A percentile compares a stretch with the other conserved stretches of the same genome.
These are phyloP conservation scores for Colletotrichum incanum DNA, from an alignment of 2,329 filamentous ascomycete species.

Conservation along the genomic window DNA sequence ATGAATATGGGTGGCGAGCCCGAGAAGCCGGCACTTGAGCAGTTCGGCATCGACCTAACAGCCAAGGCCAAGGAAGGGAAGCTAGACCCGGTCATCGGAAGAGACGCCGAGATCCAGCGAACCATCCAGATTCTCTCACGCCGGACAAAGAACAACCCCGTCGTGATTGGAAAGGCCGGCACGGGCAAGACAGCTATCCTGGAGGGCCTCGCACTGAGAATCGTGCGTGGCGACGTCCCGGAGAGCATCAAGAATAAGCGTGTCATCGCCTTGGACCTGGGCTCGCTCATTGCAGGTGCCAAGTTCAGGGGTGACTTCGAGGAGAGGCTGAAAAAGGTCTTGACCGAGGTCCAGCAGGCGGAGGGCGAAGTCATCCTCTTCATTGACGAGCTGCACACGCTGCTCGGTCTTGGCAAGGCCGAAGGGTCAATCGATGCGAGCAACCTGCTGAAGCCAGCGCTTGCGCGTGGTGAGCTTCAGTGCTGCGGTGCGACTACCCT, in stretches of 20 bases:
- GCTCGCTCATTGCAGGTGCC: conserved; percentile 93
- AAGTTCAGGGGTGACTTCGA: conserved; percentile 98
- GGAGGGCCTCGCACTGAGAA: conserved; percentile 90
- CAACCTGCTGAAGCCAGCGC: conserved; percentile 92
- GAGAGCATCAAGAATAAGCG: conserved; percentile 96
- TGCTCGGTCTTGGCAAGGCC: conserved; percentile 93
- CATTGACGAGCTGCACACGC: conserved; percentile 92
- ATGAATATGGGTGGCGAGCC: conserved; percentile 87
- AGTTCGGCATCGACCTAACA: conserved; percentile 93
- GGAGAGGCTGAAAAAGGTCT: conserved; percentile 89
- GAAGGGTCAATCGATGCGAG: conserved; percentile 98
- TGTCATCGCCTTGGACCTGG: conserved; percentile 89
- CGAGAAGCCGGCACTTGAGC: conserved; percentile 89
- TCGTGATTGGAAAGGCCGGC: conserved; percentile 91
- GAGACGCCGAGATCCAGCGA: conserved; percentile 91
- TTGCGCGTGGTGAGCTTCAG: conserved; percentile 94
- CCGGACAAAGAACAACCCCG: conserved; percentile 95
- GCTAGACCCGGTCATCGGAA: conserved; percentile 94
- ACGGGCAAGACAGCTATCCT: conserved; percentile 96
- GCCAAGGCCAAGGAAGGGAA: conserved; percentile 88
- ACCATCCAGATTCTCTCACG: conserved; percentile 95
- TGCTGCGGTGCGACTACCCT: conserved; percentile 96
- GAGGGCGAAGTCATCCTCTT: conserved; percentile 94
- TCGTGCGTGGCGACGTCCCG: conserved; percentile 92
- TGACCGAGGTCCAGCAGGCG: conserved; percentile 92